Percentiles rank a stretch among this genome's conserved stretches.
These are phyloP conservation scores for Hymenoscyphus scutula DNA, from an alignment of 2,329 filamentous ascomycete genomes.

Conservation along the genomic window DNA sequence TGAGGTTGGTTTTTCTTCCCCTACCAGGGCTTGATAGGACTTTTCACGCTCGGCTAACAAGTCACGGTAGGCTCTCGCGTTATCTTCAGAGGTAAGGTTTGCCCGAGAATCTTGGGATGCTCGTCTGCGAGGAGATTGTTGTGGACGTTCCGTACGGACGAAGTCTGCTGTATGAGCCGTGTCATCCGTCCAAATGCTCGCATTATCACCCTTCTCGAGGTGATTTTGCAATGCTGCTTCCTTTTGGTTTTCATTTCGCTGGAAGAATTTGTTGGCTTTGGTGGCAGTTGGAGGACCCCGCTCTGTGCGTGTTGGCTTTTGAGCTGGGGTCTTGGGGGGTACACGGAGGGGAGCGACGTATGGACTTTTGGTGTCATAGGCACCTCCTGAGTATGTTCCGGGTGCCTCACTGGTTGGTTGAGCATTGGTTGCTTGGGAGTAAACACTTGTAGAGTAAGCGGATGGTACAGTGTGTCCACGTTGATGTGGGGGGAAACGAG, in stretches of 20 bases:
- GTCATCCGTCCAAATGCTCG: not conserved
- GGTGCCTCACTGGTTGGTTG: too few species aligned
- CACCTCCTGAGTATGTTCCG: not conserved
- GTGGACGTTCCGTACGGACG: not conserved
- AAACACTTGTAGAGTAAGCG: constrained; percentile 12
- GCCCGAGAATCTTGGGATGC: not conserved
- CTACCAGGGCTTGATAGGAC: not conserved
- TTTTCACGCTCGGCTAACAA: too few species aligned
- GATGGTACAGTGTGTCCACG: not conserved
- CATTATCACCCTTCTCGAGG: not conserved
- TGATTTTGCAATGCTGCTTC: not conserved
- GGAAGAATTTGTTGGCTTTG: not conserved
- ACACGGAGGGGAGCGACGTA: not conserved
- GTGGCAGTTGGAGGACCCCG: not conserved
- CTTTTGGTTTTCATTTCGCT: not conserved
- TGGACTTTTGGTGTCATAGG: not conserved
- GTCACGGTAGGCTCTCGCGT: not conserved
- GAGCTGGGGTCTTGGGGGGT: not conserved
- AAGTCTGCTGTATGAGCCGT: not conserved
- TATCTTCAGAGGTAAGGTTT: not conserved
- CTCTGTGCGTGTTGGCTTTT: not conserved
- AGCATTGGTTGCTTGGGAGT: constrained; percentile 4
- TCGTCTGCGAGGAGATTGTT: too few species aligned
- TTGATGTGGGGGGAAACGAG: too few species aligned
- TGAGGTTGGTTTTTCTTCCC: not conserved